Percentiles rank a stretch among this genome's conserved stretches.
Conservation (phyloP, 768 basidiomycete genomes). For the Pisolithus tinctorius region DNA sequence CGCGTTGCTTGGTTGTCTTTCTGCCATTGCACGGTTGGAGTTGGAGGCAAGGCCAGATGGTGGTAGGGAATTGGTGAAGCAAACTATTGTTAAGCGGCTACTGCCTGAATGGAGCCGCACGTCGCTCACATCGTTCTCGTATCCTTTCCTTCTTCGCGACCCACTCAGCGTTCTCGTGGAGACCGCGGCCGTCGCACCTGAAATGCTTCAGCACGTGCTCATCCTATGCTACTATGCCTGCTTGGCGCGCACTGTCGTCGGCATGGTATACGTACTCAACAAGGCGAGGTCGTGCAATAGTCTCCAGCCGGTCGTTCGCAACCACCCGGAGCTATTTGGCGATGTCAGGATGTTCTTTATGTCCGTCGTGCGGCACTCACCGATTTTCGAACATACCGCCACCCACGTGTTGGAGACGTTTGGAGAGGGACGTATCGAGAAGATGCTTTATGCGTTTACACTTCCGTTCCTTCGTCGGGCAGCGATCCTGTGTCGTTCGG, state of each 20-base stretch:
- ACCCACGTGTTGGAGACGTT: constrained; percentile 73
- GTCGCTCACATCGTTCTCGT: constrained; percentile 74
- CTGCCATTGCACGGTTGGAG: constrained; percentile 56
- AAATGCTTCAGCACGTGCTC: constrained; percentile 85
- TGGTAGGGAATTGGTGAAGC: constrained; percentile 69
- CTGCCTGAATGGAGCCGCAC: constrained; percentile 90
- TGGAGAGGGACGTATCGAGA: constrained; percentile 80
- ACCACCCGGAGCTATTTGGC: constrained; percentile 71
- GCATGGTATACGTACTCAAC: constrained; percentile 75
- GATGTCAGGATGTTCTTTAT: constrained; percentile 86
- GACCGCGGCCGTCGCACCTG: constrained; percentile 82
- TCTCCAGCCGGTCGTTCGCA: constrained; percentile 37
- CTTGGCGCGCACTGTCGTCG: constrained; percentile 79
- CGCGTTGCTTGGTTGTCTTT: constrained; percentile 65
- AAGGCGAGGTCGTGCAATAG: constrained; percentile 55
- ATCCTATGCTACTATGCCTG: constrained; percentile 86
- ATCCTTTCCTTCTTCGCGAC: constrained; percentile 82
- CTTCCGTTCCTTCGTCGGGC: constrained; percentile 88
- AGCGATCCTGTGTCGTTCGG: constrained; percentile 74
- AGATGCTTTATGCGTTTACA: constrained; percentile 80
- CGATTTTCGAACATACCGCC: constrained; percentile 79
- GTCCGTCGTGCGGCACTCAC: constrained; percentile 85
- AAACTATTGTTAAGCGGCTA: constrained; percentile 83
- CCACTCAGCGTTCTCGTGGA: constrained; percentile 89
- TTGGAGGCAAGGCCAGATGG: constrained; percentile 69